Conservation (phyloP, 2,329 filamentous ascomycete species). For the Aureobasidium sp. region DNA sequence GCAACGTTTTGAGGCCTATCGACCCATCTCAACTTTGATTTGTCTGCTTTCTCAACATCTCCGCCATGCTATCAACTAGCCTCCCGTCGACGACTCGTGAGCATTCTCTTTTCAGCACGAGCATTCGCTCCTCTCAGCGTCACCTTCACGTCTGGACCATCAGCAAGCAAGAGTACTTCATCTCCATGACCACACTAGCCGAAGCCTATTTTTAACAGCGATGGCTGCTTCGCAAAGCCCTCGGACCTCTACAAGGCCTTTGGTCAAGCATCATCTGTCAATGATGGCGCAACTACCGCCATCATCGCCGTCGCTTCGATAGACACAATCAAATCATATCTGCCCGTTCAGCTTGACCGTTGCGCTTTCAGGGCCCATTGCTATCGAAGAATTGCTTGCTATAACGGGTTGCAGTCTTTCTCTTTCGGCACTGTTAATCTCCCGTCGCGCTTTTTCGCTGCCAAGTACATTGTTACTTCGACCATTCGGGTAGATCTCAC, state of each 20-base stretch:
- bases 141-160: background rate
- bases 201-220: conserved; percentile 4
- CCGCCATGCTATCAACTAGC: background rate
- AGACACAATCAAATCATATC: background rate
- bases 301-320: background rate
- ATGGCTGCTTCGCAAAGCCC: background rate
- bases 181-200: background rate
- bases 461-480: background rate
- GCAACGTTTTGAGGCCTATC: background rate
- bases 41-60: background rate
- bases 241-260: background rate
- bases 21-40: background rate
- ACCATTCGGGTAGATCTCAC: conserved; percentile 4
- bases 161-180: background rate
- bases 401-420: background rate
- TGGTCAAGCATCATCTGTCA: background rate
- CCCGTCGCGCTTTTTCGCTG: conserved; percentile 3
- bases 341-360: background rate
- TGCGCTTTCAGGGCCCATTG: background rate
- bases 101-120: background rate
- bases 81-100: background rate
- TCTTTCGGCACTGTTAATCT: conserved; percentile 9
- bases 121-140: background rate
- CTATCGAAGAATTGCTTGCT: background rate
- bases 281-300: conserved; percentile 1